Conservation (phyloP, 176 grass and related monocot species). For the Carex myosuroides region DNA sequence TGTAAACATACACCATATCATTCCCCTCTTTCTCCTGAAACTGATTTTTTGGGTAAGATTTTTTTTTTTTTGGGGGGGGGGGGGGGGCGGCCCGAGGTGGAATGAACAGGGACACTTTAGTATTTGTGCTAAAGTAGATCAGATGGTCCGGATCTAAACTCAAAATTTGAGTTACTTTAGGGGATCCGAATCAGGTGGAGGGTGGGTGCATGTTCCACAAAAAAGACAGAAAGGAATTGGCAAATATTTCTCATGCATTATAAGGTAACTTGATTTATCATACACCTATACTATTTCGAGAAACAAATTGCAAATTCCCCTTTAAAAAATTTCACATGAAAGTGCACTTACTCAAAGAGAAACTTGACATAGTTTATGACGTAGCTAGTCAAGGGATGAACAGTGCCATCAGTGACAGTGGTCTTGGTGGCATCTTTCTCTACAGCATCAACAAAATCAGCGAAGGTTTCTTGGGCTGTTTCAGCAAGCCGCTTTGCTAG, state of each 20-base stretch:
- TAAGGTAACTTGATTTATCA: not conserved
- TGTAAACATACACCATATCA: not conserved
- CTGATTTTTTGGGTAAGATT: not conserved
- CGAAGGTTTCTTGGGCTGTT: constrained; percentile 85
- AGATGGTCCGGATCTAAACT: too few species aligned
- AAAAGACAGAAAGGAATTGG: not conserved
- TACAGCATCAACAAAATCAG: constrained; percentile 87
- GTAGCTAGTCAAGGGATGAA: constrained; percentile 91
- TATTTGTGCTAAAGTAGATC: too few species aligned
- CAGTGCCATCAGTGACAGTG: constrained; percentile 87
- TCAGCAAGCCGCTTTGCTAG: constrained; percentile 76
- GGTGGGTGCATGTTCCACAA: not conserved
- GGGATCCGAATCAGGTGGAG: not conserved
- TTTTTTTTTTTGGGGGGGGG: not conserved
- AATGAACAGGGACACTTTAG: too few species aligned
- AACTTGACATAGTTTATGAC: constrained; percentile 98
- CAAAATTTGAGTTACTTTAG: too few species aligned
- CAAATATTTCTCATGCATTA: not conserved
- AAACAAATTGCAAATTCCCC: not conserved
- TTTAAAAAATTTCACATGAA: not conserved
- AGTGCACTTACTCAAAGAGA: constrained; percentile 80
- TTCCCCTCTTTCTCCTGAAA: not conserved
- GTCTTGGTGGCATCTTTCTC: constrained; percentile 94
- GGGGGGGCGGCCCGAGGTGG: not conserved
- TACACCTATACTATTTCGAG: constrained; percentile 4